These are phyloP conservation scores for Cucumis melo DNA, from an alignment of 306 rosid species.

Conservation along the genomic window DNA sequence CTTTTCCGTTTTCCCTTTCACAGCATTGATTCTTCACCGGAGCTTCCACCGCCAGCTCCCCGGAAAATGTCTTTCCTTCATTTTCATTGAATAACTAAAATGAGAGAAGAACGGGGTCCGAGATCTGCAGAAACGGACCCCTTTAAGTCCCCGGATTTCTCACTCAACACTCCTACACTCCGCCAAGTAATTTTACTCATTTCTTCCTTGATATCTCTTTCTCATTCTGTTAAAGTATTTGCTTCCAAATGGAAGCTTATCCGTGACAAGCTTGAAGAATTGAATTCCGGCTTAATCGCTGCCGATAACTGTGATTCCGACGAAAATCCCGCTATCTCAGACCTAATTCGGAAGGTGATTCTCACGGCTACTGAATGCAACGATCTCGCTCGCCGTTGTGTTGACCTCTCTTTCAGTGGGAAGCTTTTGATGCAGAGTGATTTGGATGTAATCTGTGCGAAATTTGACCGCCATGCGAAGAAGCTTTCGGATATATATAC, in stretches of 20 bases:
- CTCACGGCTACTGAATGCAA: conserved; percentile 37
- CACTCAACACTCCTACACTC: conserved; percentile 18
- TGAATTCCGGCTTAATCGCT: conserved; percentile 40
- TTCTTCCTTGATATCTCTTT: conserved; percentile 45
- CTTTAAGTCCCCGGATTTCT: conserved; percentile 15
- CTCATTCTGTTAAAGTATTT: conserved; percentile 56
- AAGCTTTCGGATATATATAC: conserved; percentile 38
- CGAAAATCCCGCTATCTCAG: conserved; percentile 27
- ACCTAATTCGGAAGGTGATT: conserved; percentile 18
- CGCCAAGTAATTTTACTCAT: conserved; percentile 28
- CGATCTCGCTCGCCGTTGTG: conserved; percentile 61
- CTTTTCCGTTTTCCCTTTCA: background rate
- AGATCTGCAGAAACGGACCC: conserved; percentile 14
- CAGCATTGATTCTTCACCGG: background rate
- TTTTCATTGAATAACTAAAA: conserved; percentile 20
- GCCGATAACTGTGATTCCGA: conserved; percentile 46
- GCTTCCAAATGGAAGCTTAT: conserved; percentile 63
- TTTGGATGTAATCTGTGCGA: conserved; percentile 46
- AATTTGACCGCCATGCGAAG: conserved; percentile 37
- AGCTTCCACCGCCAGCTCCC: background rate
- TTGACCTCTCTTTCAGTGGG: conserved; percentile 66
- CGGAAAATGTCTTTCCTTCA: conserved; percentile 28
- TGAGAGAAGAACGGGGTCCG: conserved; percentile 30
- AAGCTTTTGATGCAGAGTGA: conserved; percentile 96
- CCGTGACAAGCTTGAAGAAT: conserved; percentile 50